A percentile compares a stretch with the other conserved stretches of the same genome.
These are phyloP conservation scores for Cyberlindnera americana DNA, from an alignment of 805 yeast genomes.

Conservation along the genomic window DNA sequence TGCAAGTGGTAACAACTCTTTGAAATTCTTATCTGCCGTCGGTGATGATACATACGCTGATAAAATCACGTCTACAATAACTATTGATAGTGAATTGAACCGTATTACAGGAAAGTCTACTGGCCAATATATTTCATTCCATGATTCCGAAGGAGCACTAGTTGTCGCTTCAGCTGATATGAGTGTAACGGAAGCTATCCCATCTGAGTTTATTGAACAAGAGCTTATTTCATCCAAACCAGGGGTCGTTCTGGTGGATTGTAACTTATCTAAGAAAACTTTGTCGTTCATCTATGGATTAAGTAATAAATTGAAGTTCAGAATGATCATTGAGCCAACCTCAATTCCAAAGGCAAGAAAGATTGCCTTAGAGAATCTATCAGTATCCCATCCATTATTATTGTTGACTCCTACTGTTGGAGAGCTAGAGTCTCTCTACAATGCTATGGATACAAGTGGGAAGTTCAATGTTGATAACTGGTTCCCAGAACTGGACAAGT, in stretches of 20 bases:
- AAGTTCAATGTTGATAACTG: conserved; percentile 54
- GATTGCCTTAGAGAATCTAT: conserved; percentile 9
- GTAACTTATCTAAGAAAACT: conserved; percentile 52
- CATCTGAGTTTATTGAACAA: conserved; percentile 38
- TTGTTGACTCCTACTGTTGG: conserved; percentile 59
- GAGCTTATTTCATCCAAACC: conserved; percentile 45
- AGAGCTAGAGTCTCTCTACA: conserved; percentile 57
- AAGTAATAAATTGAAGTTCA: conserved; percentile 26
- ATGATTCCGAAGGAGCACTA: conserved; percentile 57
- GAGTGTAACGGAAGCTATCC: conserved; percentile 57
- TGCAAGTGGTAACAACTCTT: conserved; percentile 29
- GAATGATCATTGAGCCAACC: conserved; percentile 71
- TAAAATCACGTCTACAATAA: conserved; percentile 33
- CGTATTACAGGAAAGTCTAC: conserved; percentile 33
- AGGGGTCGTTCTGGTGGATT: conserved; percentile 55
- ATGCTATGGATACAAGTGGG: conserved; percentile 41
- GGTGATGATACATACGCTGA: conserved; percentile 58
- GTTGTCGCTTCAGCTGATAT: conserved; percentile 82
- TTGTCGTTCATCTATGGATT: conserved; percentile 34
- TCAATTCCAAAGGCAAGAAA: conserved; percentile 58
- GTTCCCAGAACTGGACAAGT: conserved; percentile 69
- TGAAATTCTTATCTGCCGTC: conserved; percentile 53
- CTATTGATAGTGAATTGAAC: conserved; percentile 26
- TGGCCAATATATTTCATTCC: conserved; percentile 73
- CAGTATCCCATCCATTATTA: conserved; percentile 10